A percentile compares a stretch with the other conserved stretches of the same genome.
These are phyloP conservation scores for Aspergillus caelatus DNA, from an alignment of 2,329 filamentous ascomycete genomes.

Conservation along the genomic window DNA sequence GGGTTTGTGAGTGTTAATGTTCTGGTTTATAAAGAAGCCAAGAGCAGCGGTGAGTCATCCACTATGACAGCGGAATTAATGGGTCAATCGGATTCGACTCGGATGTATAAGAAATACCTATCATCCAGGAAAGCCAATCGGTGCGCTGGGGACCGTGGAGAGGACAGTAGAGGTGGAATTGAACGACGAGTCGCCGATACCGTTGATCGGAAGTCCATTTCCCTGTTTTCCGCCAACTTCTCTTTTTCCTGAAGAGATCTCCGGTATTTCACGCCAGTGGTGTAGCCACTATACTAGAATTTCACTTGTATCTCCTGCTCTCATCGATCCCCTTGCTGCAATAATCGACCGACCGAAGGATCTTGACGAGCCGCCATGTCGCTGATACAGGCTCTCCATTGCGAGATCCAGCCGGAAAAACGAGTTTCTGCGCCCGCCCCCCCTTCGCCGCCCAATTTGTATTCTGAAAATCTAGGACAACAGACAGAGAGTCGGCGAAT, in stretches of 20 bases:
- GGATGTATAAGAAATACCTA: not conserved
- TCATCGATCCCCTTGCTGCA: not conserved
- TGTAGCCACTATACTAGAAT: not conserved
- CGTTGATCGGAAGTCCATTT: not conserved
- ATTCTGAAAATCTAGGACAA: not conserved
- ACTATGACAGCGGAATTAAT: not conserved
- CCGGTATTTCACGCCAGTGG: not conserved
- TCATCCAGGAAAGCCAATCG: not conserved
- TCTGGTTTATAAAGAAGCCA: not conserved
- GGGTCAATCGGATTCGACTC: not conserved
- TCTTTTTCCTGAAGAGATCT: not conserved
- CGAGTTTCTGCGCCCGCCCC: not conserved
- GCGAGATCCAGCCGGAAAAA: not conserved
- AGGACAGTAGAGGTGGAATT: not conserved
- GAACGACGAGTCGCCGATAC: not conserved
- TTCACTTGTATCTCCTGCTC: not conserved
- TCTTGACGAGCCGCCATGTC: not conserved
- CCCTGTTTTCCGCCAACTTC: not conserved
- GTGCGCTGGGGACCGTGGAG: not conserved
- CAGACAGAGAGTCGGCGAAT: not conserved
- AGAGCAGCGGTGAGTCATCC: not conserved
- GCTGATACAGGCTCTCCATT: constrained; percentile 2
- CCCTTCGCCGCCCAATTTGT: not conserved
- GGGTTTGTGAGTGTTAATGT: not conserved
- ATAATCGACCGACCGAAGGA: not conserved